Evolutionary conservation across 163 green algal species (phyloP), one percentile per base, ranked within the genome.

Genomic region (Volvox carteri): DNA sequence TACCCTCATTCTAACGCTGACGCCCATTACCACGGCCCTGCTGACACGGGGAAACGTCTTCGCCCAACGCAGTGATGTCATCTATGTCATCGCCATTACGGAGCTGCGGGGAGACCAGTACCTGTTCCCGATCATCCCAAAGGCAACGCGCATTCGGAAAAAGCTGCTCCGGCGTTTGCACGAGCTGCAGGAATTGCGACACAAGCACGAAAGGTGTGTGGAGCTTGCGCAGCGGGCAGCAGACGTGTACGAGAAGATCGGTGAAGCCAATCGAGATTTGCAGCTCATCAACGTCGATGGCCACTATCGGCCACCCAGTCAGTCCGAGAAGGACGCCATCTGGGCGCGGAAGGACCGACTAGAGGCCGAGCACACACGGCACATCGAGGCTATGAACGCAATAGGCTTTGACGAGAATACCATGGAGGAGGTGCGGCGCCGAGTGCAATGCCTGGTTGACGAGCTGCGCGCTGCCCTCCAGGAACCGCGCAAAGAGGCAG

Each of bases 51-150:
- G 12, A 16, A 12, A 25, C 50, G 50, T 16, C 28, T 65, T 12
- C 54, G 25, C 54, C 23, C 77, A 85, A 52, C 23, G 77, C 77
- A 85, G 77, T 23, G 77, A 85, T 37, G 37, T 85, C 9, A 8
- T 42, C 21, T 85, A 74, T 35, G 54, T 73, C 33, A 21, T 85
- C 33, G 52, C 35, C 8, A 41, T 73, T 4, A 85, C 54, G 33
- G 77, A 85, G 77, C 19, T 56, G 16, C n/a, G 23, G 5, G 77
- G 54, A 33, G 8, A 52, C 52, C 21, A 39, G 25, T 73, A 46
- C 50, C 54, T 85, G 33, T 85, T 85, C 35, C 77, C 77, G 33
- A 39, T 74, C 9, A 8, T 21, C 52, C 77, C 77, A 1, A 21
- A 6, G 4, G 35, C 67, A 8, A 84, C 75, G 5, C 42, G 9